Conservation (phyloP, 2,329 filamentous ascomycete genomes). For the Colletotrichum godetiae region DNA sequence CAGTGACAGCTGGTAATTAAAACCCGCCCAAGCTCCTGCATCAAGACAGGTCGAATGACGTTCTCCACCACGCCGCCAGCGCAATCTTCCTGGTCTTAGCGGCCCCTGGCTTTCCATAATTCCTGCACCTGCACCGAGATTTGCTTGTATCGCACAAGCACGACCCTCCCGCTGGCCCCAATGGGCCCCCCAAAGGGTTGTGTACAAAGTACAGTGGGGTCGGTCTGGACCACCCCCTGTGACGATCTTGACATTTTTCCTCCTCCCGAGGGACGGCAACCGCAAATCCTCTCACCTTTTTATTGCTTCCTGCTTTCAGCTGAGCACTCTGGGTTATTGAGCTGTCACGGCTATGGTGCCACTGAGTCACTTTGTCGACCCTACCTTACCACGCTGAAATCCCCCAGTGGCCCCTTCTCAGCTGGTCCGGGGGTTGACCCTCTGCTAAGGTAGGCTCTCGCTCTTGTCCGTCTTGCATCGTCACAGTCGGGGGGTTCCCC, state of each 20-base stretch:
- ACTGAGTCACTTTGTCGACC: background rate
- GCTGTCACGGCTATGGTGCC: background rate
- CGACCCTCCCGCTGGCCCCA: background rate
- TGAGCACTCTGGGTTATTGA: background rate
- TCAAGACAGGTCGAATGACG: constrained; percentile 31
- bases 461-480: constrained; percentile 1
- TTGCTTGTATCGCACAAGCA: constrained; percentile 4
- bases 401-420: background rate
- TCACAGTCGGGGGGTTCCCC: constrained; percentile 5
- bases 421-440: background rate
- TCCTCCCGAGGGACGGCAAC: background rate
- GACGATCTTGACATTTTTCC: constrained; percentile 26
- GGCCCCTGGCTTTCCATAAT: constrained; percentile 1
- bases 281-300: constrained; percentile 13
- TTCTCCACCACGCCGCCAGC: constrained; percentile 27
- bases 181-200: constrained; percentile 2
- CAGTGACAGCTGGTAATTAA: constrained; percentile 33
- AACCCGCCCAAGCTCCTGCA: constrained; percentile 28
- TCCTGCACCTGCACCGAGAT: background rate
- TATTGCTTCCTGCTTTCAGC: constrained; percentile 1
- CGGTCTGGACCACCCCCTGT: constrained; percentile 21
- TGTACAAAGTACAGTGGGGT: constrained; percentile 2
- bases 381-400: background rate
- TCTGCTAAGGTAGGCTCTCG: no score
- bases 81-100: constrained; percentile 24